A percentile compares a stretch with the other conserved stretches of the same genome.
Conservation (phyloP, 345 rosid species). For the Theobroma cacao region DNA sequence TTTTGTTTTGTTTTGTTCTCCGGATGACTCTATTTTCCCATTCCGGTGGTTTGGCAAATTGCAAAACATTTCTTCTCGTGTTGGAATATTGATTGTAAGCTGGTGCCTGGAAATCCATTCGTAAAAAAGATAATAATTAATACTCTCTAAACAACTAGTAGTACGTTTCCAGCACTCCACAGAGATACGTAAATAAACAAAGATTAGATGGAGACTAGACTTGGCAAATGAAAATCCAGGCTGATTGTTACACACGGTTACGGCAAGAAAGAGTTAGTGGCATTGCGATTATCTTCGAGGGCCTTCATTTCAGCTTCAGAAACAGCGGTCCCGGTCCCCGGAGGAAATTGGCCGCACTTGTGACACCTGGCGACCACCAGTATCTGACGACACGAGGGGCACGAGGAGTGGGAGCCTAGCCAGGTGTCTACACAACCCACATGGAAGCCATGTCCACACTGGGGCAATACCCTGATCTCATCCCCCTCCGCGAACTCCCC, state of each 20-base stretch:
- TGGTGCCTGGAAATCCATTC: background rate
- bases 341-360: conserved; percentile 36
- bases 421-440: conserved; percentile 63
- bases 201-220: too few species aligned
- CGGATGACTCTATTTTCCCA: too few species aligned
- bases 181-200: too few species aligned
- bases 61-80: background rate
- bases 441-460: conserved; percentile 62
- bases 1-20: too few species aligned
- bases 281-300: conserved; percentile 11
- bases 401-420: conserved; percentile 53
- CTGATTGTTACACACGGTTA: background rate
- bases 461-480: conserved; percentile 56
- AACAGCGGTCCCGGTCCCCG: background rate
- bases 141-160: background rate
- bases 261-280: conserved; percentile 28
- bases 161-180: too few species aligned
- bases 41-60: too few species aligned
- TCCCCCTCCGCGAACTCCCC: conserved; percentile 50
- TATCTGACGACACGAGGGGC: conserved; percentile 72
- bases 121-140: background rate
- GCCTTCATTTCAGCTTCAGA: conserved; percentile 17
- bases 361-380: conserved; percentile 36
- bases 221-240: background rate
- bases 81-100: background rate